Percentiles rank a stretch among this genome's conserved stretches.
phyloP scores from a whole-genome alignment of 2,329 filamentous ascomycete genomes.

The Fusarium praegraminearum region DNA sequence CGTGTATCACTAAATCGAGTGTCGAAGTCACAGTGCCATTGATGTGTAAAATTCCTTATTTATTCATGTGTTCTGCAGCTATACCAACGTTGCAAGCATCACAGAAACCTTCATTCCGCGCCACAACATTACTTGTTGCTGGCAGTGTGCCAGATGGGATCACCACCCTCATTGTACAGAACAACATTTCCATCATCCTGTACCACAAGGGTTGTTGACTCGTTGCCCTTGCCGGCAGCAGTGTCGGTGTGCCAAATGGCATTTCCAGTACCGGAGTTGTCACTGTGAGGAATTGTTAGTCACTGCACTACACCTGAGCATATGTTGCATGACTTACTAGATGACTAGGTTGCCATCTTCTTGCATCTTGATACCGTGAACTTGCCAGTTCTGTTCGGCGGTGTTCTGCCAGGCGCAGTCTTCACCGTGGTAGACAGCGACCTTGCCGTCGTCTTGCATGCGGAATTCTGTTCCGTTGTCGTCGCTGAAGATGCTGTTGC shows the following conservation, averaged over 20 bases:
- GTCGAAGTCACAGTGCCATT: background rate
- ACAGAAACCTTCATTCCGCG: background rate
- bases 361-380: slow-evolving; percentile 12
- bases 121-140: background rate
- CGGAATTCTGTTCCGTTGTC: slow-evolving; percentile 12
- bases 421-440: slow-evolving; percentile 9
- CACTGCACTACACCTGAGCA: accelerated
- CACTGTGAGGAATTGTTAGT: background rate
- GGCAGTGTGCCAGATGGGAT: background rate
- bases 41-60: background rate
- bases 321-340: background rate
- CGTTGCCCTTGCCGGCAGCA: background rate
- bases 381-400: background rate
- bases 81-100: too few species aligned
- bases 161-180: slow-evolving; percentile 1
- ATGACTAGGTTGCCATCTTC: slow-evolving; percentile 16
- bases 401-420: slow-evolving; percentile 16
- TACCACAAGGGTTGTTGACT: background rate
- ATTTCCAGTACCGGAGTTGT: slow-evolving; percentile 3
- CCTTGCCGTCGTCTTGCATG: slow-evolving; percentile 24
- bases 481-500: slow-evolving; percentile 18
- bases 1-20: too few species aligned
- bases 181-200: slow-evolving; percentile 17
- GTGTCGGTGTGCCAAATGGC: slow-evolving; percentile 14
- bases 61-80: background rate